A percentile compares a stretch with the other conserved stretches of the same genome.
Evolutionary conservation across 768 basidiomycete genomes (phyloP).

Genomic region (Lentinus tigrinus): DNA sequence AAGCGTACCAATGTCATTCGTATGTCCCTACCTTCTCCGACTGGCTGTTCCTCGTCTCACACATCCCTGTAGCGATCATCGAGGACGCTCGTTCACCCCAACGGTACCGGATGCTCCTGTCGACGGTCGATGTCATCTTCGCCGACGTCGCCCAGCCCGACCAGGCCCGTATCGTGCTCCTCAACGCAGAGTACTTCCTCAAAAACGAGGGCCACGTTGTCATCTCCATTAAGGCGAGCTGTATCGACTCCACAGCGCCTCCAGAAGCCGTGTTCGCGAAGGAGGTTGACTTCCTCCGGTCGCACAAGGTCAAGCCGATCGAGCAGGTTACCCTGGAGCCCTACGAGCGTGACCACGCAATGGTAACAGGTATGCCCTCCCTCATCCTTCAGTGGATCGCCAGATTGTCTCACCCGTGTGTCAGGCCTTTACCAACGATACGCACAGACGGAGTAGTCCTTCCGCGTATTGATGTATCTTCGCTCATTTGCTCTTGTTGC

Average conservation of each 20-base stretch:
- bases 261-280: slow-evolving; percentile 87
- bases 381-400: neutral
- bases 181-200: slow-evolving; percentile 94
- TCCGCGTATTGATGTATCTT: neutral
- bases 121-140: slow-evolving; percentile 95
- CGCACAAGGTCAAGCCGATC: slow-evolving; percentile 83
- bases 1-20: slow-evolving; percentile 99
- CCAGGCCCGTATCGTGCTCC: slow-evolving; percentile 93
- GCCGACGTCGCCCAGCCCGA: slow-evolving; percentile 98
- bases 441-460: slow-evolving; percentile 23
- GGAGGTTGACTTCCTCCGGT: slow-evolving; percentile 80
- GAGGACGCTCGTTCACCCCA: slow-evolving; percentile 97
- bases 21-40: slow-evolving; percentile 39
- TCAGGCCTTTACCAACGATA: slow-evolving; percentile 50
- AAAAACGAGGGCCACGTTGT: slow-evolving; percentile 91
- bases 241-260: slow-evolving; percentile 94
- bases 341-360: slow-evolving; percentile 88
- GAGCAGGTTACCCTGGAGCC: slow-evolving; percentile 96
- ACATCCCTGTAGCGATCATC: slow-evolving; percentile 69
- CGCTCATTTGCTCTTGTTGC: slow-evolving; percentile 12
- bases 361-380: slow-evolving; percentile 68
- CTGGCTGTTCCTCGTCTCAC: neutral
- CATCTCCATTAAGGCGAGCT: slow-evolving; percentile 98
- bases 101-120: slow-evolving; percentile 95
- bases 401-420: neutral